A percentile compares a stretch with the other conserved stretches of the same genome.
Conservation (phyloP, 352 stramenopile species). For the Pythium periplocum region DNA sequence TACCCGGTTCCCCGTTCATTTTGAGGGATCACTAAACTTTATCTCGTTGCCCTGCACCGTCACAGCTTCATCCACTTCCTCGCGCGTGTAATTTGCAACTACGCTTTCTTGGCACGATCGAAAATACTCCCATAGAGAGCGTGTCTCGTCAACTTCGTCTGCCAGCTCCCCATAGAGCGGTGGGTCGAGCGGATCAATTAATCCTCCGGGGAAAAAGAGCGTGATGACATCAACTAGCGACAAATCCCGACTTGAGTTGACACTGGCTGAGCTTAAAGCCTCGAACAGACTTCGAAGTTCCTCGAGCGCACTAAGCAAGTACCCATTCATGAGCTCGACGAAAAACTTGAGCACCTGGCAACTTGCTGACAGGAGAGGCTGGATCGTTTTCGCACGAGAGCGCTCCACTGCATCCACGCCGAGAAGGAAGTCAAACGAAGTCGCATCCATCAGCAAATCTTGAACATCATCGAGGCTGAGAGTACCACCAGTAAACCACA, state of each 20-base stretch:
- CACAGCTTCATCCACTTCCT: too few species aligned
- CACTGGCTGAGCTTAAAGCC: background rate
- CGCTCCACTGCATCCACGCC: background rate
- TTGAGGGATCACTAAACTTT: too few species aligned
- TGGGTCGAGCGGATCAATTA: slow-evolving; percentile 20
- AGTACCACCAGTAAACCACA: slow-evolving; percentile 25
- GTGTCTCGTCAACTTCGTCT: slow-evolving; percentile 40
- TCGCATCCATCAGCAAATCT: slow-evolving; percentile 29
- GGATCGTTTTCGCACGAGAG: too few species aligned
- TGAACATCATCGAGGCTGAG: slow-evolving; percentile 20
- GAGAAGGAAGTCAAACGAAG: slow-evolving; percentile 12
- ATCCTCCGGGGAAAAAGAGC: slow-evolving; percentile 32
- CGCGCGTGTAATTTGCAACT: too few species aligned
- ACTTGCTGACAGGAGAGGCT: slow-evolving; percentile 2
- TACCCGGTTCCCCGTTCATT: too few species aligned
- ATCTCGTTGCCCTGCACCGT: too few species aligned
- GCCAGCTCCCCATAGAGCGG: slow-evolving; percentile 42
- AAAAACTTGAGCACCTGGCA: slow-evolving; percentile 42
- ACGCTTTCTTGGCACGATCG: background rate
- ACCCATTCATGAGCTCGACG: slow-evolving; percentile 41
- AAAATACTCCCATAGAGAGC: slow-evolving; percentile 33
- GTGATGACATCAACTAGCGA: slow-evolving; percentile 17
- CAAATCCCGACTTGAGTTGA: background rate
- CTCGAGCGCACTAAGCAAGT: slow-evolving; percentile 53
- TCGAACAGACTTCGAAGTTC: slow-evolving; percentile 10